A percentile compares a stretch with the other conserved stretches of the same genome.
Evolutionary conservation across 345 rosid species (phyloP).

Genomic region (Eucalyptus dawsonii): DNA sequence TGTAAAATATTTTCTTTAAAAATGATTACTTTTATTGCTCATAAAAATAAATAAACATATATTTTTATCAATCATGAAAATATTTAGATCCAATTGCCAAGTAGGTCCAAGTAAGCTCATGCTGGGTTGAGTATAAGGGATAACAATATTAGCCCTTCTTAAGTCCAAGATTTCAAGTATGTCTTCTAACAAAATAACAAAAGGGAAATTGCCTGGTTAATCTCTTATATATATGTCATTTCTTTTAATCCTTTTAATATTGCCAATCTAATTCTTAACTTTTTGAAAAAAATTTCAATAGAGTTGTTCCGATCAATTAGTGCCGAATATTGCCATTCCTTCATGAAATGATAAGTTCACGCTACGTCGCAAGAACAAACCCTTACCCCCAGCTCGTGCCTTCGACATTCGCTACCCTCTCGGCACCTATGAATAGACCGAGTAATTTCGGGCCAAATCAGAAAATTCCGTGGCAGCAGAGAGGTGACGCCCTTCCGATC

Average conservation of each 20-base stretch:
- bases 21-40: no score
- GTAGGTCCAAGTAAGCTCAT: no score
- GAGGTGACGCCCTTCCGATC: background rate
- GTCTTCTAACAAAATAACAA: background rate
- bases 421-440: background rate
- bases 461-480: background rate
- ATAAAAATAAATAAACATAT: no score
- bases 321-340: rapidly evolving
- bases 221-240: background rate
- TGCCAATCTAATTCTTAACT: background rate
- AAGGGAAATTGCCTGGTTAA: rapidly evolving
- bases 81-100: rapidly evolving
- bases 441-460: background rate
- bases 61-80: no score
- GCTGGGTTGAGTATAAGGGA: background rate
- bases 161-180: background rate
- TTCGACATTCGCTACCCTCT: background rate
- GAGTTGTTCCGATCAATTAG: rapidly evolving
- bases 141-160: background rate
- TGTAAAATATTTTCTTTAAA: no score
- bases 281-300: rapidly evolving
- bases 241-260: background rate
- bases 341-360: background rate
- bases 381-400: background rate
- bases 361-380: background rate